Evolutionary conservation across 1,284 basidiomycete species (phyloP).

Genomic region (Porogramme epimiltina): DNA sequence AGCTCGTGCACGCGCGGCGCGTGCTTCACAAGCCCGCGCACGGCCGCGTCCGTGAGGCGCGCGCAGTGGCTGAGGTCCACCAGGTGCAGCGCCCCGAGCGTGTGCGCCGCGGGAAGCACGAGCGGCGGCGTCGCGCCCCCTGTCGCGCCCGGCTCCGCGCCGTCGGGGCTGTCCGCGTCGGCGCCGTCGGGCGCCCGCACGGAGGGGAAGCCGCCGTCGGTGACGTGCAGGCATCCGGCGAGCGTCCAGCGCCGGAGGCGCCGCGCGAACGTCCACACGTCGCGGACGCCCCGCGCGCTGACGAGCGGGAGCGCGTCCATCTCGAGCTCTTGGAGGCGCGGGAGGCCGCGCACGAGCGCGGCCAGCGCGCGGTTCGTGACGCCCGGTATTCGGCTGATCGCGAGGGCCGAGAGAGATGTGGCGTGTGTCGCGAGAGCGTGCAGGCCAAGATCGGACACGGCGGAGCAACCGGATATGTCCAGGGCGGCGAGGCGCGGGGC

Average conservation of each 20-base stretch:
- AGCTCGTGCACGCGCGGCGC: conserved; percentile 82
- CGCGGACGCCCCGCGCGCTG: conserved; percentile 70
- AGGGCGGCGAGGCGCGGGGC: conserved; percentile 76
- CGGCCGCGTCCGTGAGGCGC: conserved; percentile 74
- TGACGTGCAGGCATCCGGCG: conserved; percentile 69
- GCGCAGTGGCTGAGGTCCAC: conserved; percentile 80
- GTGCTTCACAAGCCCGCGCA: conserved; percentile 79
- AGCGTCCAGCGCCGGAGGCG: conserved; percentile 79
- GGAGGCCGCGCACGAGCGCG: conserved; percentile 73
- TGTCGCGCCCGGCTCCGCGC: conserved; percentile 18
- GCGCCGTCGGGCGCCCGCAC: not conserved
- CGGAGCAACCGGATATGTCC: conserved; percentile 77
- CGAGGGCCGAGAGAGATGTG: conserved; percentile 72
- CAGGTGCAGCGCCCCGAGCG: conserved; percentile 71
- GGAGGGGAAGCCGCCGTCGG: conserved; percentile 78
- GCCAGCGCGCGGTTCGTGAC: conserved; percentile 79
- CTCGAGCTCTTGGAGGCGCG: conserved; percentile 83
- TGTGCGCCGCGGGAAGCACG: conserved; percentile 48
- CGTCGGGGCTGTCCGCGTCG: not conserved
- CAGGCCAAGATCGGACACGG: conserved; percentile 77
- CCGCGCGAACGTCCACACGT: conserved; percentile 81
- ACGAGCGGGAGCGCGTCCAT: conserved; percentile 75
- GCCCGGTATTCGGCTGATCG: conserved; percentile 66
- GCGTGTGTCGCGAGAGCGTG: conserved; percentile 70
- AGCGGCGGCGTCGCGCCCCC: conserved; percentile 59